Base-by-base conservation (phyloP, 257 asterid genomes). In the Catharanthus roseus region DNA sequence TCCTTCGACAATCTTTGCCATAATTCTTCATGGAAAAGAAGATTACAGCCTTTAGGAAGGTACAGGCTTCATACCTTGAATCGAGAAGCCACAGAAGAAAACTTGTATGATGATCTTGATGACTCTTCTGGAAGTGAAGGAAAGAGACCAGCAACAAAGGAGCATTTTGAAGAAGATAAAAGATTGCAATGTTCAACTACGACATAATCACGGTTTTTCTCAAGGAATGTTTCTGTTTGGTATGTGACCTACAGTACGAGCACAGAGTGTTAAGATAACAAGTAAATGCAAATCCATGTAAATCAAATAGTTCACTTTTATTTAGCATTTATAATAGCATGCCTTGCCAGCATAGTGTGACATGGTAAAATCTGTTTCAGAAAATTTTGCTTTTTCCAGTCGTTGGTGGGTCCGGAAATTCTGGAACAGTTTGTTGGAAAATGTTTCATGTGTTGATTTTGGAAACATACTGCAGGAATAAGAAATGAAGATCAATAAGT, bases 321-420 rank as follows among this genome's bases (percentile, higher is more conserved):
- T 53, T 62, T 54, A 68, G 65, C 38, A 45, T 64, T 26, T 70
- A 65, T 55, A 65, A 61, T 58, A 68, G 62, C 86, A 78, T 78
- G 86, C 99, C 96, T 95, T 95, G 81, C 97, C 99, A 84, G 99
- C 97, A 85, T 95, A 95, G 88, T 95, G 99, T 73, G 96, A 86
- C 74, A 95, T 80, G 71, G 84, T 89, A 78, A 95, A 91, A 86
- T 91, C 97, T 69, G 99, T 88, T 85, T 89, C 97, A 65, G 88
- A 95, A 86, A 95, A 95, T 77, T 91, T 95, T 54, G 89, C 97
- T 75, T 82, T 91, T 80, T 85, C 93, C 74, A 91, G 77, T 70
- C 99, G 87, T 67, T 75, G 86, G 81, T 95, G 99, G 39, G 85
- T 75, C 63, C 82, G 85, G 70, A 95, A 88, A 85, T 95, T 85